Percentiles rank a stretch among this genome's conserved stretches.
Conservation (phyloP, 331 rosid genomes). For the Rosa hybrid region DNA sequence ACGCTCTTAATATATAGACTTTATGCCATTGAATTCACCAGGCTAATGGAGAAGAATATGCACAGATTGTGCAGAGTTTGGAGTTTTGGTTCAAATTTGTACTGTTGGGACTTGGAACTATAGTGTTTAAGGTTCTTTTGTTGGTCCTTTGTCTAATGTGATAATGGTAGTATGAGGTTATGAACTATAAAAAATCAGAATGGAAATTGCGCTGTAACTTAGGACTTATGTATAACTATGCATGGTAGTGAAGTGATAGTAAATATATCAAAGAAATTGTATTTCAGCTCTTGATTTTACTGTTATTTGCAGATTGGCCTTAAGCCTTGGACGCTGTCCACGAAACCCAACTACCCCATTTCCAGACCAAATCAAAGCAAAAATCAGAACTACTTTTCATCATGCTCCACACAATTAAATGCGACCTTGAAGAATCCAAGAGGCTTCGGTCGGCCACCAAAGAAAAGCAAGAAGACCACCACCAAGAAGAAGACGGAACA, state of each 20-base stretch:
- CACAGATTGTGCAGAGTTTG: not conserved
- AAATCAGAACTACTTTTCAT: constrained; percentile 13
- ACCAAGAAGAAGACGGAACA: constrained; percentile 27
- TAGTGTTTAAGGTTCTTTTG: not conserved
- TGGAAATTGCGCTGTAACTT: not conserved
- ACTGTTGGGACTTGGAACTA: not conserved
- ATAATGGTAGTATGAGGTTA: not conserved
- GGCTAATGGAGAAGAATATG: not conserved
- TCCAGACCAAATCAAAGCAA: constrained; percentile 26
- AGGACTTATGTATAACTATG: not conserved
- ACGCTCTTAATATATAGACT: not conserved
- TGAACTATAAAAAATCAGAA: not conserved
- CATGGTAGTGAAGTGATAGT: not conserved
- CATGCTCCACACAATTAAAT: constrained; percentile 32
- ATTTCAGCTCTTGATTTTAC: not conserved
- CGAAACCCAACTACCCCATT: constrained; percentile 30
- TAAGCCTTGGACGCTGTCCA: constrained; percentile 27
- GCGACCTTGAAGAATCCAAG: constrained; percentile 62
- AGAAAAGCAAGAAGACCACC: constrained; percentile 40
- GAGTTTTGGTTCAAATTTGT: not conserved
- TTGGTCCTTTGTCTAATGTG: not conserved
- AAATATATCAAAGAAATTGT: not conserved
- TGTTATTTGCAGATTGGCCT: constrained; percentile 34
- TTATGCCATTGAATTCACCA: not conserved
- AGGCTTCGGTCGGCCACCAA: constrained; percentile 75